phyloP scores from a whole-genome alignment of 495 filamentous ascomycete species.

The Recurvomyces mirabilis region DNA sequence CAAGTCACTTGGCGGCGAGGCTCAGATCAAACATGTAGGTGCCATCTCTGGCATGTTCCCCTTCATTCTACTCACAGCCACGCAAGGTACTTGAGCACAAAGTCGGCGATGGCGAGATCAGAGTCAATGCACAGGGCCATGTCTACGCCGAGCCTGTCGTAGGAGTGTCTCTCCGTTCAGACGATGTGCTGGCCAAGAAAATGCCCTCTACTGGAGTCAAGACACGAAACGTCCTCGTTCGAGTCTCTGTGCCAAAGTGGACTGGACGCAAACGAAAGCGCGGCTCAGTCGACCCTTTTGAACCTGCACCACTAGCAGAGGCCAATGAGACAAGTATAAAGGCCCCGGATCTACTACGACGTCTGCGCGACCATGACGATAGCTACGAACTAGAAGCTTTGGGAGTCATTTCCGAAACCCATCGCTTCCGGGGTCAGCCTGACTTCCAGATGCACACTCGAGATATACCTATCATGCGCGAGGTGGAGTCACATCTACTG shows the following conservation, averaged over 20 bases:
- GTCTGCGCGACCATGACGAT: constrained; percentile 57
- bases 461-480: constrained; percentile 49
- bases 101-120: constrained; percentile 6
- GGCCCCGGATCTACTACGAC: constrained; percentile 41
- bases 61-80: neutral
- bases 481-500: constrained; percentile 52
- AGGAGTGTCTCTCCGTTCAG: constrained; percentile 59
- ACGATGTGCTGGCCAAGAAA: constrained; percentile 65
- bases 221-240: constrained; percentile 73
- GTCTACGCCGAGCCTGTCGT: constrained; percentile 26
- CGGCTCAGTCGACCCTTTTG: constrained; percentile 56
- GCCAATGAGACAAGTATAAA: constrained; percentile 1
- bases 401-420: constrained; percentile 63
- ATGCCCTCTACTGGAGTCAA: constrained; percentile 56
- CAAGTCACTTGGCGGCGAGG: constrained; percentile 59
- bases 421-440: constrained; percentile 65
- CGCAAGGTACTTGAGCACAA: constrained; percentile 13
- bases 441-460: constrained; percentile 69
- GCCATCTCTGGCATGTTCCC: neutral
- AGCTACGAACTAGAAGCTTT: constrained; percentile 60
- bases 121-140: neutral
- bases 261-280: constrained; percentile 76
- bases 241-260: constrained; percentile 74
- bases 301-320: neutral
- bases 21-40: constrained; percentile 54